Base-by-base conservation (phyloP, 1,284 basidiomycete genomes). In the Laetiporus sulphureus region DNA sequence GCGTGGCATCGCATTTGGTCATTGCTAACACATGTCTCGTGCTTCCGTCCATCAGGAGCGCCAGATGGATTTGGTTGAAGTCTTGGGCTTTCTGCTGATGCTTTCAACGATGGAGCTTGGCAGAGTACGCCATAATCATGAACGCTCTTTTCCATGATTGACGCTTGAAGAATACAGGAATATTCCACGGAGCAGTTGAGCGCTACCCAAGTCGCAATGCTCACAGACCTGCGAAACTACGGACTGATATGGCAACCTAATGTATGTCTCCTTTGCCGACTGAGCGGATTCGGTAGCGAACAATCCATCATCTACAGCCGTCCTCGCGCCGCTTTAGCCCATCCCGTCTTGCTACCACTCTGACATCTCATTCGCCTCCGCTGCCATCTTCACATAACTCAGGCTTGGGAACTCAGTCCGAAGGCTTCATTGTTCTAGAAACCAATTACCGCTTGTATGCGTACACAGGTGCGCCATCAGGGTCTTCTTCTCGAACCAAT, bases 391-490 rank as follows among this genome's bases (percentile, higher is more conserved):
- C 75, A n/a, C 68, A 72, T 38, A 73, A 73, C 42, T 67, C 68
- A 46, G 73, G 72, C 47, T 72, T 73, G 36, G 77, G 71, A 41
- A 71, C 75, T 20, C 72, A 75, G 56, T 57, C 59, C 46, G 87
- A 93, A 61, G 90, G 91, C 3, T 99, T 97, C 67, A 85, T 99
- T 52, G 86, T 99, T 53, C 74, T 99, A 27, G 96, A 99, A 69
- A 99, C 96, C 18, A 99, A 99, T 67, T 99, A 98, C 68, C 86
- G 94, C 49, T 69, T 99, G 44, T 99, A 99, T 63, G 96, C 96
- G 1, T 99, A 99, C 64, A 99, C 96, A 29, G 86, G 91, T 91
- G 63, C 50, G 67, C 56, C 24, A 16, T n/a, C n/a, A n/a, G n/a
- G n/a, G n/a, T n/a, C n/a, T n/a, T n/a, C n/a, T n/a, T n/a, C n/a